Conservation (phyloP, 2,329 filamentous ascomycete species). For the Microdochium nivale region DNA sequence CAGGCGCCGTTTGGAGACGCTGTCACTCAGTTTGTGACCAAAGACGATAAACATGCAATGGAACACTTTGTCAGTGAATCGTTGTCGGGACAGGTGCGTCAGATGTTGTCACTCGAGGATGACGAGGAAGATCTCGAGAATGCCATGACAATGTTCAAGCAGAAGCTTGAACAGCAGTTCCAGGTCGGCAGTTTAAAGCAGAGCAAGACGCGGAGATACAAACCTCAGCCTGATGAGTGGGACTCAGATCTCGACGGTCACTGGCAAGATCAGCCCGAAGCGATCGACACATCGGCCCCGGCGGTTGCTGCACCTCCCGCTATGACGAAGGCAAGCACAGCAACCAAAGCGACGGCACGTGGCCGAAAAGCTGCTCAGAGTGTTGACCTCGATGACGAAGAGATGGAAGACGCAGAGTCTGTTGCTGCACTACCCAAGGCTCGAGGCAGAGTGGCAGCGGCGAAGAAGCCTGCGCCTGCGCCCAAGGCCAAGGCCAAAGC, state of each 20-base stretch:
- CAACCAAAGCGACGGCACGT: slow-evolving; percentile 24
- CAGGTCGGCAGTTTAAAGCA: slow-evolving; percentile 51
- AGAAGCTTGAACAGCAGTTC: slow-evolving; percentile 63
- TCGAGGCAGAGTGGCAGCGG: slow-evolving; percentile 19
- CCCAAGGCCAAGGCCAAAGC: slow-evolving; percentile 30
- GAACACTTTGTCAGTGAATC: slow-evolving; percentile 69
- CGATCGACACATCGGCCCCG: slow-evolving; percentile 36
- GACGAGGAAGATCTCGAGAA: slow-evolving; percentile 63
- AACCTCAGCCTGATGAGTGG: slow-evolving; percentile 73
- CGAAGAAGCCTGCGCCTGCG: slow-evolving; percentile 19
- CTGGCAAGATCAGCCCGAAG: slow-evolving; percentile 75
- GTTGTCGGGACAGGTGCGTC: slow-evolving; percentile 59
- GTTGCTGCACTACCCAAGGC: slow-evolving; percentile 15
- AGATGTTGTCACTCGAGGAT: slow-evolving; percentile 58
- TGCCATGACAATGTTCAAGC: slow-evolving; percentile 66
- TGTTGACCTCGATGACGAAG: slow-evolving; percentile 40
- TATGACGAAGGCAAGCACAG: slow-evolving; percentile 13
- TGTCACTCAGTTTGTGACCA: slow-evolving; percentile 85
- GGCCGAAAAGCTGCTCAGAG: slow-evolving; percentile 16
- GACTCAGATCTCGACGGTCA: slow-evolving; percentile 81
- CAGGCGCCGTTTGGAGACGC: slow-evolving; percentile 91
- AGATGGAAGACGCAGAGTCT: slow-evolving; percentile 18
- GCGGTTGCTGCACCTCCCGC: slow-evolving; percentile 20
- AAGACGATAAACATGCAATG: slow-evolving; percentile 91
- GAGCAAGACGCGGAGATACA: slow-evolving; percentile 48